Percentiles rank a stretch among this genome's conserved stretches.
These are phyloP conservation scores for Verticillium klebahnii DNA, from an alignment of 2,329 filamentous ascomycete species.

Conservation along the genomic window DNA sequence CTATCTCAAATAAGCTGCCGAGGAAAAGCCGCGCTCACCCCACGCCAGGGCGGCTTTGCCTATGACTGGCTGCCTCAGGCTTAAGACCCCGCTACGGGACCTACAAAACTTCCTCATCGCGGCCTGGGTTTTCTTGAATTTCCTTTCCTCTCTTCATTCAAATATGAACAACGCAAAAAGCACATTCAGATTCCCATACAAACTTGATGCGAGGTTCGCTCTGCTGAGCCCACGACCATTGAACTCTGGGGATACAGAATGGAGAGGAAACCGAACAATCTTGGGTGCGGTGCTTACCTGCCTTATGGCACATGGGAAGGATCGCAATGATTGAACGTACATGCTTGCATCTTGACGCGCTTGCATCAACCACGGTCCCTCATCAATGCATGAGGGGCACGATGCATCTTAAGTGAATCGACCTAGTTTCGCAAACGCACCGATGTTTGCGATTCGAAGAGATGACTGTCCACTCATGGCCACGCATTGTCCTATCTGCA, in stretches of 20 bases:
- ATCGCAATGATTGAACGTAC: conserved; percentile 58
- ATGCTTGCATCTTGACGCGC: conserved; percentile 20
- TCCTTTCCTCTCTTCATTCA: conserved; percentile 20
- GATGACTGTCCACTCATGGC: too few relatives aligned
- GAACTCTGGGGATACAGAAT: conserved; percentile 41
- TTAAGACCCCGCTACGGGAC: background rate
- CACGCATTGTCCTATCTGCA: too few relatives aligned
- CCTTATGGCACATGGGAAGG: conserved; percentile 41
- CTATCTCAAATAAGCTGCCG: background rate
- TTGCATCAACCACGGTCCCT: too few relatives aligned
- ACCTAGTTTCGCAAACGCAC: too few relatives aligned
- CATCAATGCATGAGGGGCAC: too few relatives aligned
- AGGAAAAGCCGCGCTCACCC: background rate
- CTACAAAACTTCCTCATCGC: conserved; percentile 3
- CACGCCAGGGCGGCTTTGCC: background rate
- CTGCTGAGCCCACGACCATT: conserved; percentile 44
- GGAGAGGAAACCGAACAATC: conserved; percentile 53
- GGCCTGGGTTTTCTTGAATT: conserved; percentile 2
- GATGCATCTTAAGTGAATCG: too few relatives aligned
- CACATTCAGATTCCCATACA: conserved; percentile 33
- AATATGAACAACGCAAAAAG: conserved; percentile 43
- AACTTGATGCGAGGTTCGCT: conserved; percentile 42
- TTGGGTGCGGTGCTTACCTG: conserved; percentile 55
- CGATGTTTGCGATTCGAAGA: too few relatives aligned
- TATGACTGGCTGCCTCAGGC: background rate